A percentile compares a stretch with the other conserved stretches of the same genome.
Conservation (phyloP, 2,329 filamentous ascomycete species). For the Aspergillus niger region DNA sequence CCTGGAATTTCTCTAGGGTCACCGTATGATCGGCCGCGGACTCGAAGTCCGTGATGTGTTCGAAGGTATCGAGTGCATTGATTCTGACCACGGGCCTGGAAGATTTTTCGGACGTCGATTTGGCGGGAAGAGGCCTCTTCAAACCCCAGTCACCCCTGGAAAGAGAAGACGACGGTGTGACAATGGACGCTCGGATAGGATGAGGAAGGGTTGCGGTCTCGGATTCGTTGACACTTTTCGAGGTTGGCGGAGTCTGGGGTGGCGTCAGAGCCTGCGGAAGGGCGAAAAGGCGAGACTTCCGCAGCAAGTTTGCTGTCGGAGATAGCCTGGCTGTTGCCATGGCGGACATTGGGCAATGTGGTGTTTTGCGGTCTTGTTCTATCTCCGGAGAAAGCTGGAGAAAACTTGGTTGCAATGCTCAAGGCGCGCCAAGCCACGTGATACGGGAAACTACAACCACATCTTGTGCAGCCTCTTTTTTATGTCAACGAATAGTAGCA, state of each 20-base stretch:
- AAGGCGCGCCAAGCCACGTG: conserved; percentile 25
- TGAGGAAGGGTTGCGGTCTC: conserved; percentile 72
- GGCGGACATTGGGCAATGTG: conserved; percentile 29
- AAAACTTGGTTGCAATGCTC: conserved; percentile 35
- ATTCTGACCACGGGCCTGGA: conserved; percentile 74
- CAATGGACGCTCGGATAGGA: conserved; percentile 82
- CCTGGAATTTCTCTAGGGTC: conserved; percentile 82
- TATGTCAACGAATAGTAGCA: neutral
- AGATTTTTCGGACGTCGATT: conserved; percentile 70
- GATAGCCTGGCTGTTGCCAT: conserved; percentile 54
- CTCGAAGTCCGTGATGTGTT: conserved; percentile 86
- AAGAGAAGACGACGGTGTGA: conserved; percentile 72
- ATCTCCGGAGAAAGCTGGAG: conserved; percentile 23
- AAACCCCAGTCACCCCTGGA: conserved; percentile 87
- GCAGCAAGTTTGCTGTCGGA: conserved; percentile 69
- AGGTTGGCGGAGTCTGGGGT: conserved; percentile 56
- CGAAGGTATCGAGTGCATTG: conserved; percentile 76
- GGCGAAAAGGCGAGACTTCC: conserved; percentile 86
- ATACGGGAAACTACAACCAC: conserved; percentile 28
- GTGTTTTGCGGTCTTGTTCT: conserved; percentile 18
- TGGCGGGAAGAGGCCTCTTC: conserved; percentile 78
- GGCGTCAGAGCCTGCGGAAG: conserved; percentile 73
- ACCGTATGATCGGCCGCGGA: conserved; percentile 79
- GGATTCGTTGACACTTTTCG: conserved; percentile 56
- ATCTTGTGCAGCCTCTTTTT: conserved; percentile 20